These are phyloP conservation scores for Whalleya microplaca DNA, from an alignment of 2,329 filamentous ascomycete species.

Conservation along the genomic window DNA sequence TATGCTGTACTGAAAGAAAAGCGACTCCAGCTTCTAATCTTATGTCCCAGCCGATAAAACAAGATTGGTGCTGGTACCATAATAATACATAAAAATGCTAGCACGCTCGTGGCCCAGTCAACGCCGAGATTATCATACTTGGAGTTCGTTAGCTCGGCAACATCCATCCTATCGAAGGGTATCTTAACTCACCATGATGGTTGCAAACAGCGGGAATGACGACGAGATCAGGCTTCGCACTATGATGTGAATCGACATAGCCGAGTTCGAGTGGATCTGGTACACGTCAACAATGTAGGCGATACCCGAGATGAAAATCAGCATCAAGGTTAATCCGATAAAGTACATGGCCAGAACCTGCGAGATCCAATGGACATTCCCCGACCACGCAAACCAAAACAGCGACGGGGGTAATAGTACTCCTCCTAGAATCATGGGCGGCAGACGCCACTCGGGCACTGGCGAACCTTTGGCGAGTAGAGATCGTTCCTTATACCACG, in stretches of 20 bases:
- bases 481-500: slow-evolving; percentile 23
- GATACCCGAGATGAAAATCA: slow-evolving; percentile 28
- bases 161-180: not conserved
- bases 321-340: slow-evolving; percentile 21
- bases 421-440: slow-evolving; percentile 50
- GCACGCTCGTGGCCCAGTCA: slow-evolving; percentile 24
- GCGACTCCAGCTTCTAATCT: slow-evolving; percentile 18
- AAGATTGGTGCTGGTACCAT: slow-evolving; percentile 15
- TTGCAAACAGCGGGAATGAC: slow-evolving; percentile 27
- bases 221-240: slow-evolving; percentile 23
- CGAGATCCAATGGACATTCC: slow-evolving; percentile 23
- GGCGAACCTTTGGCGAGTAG: slow-evolving; percentile 36
- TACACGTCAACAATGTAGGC: slow-evolving; percentile 29
- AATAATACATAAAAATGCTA: slow-evolving; percentile 21
- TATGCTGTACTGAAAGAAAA: slow-evolving; percentile 6
- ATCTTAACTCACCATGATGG: slow-evolving; percentile 11
- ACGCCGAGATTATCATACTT: slow-evolving; percentile 21
- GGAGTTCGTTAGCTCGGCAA: not conserved
- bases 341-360: slow-evolving; percentile 25
- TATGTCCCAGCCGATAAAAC: slow-evolving; percentile 17
- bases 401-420: slow-evolving; percentile 48
- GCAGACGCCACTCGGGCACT: slow-evolving; percentile 50
- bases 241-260: slow-evolving; percentile 28
- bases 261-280: slow-evolving; percentile 23
- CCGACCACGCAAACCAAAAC: slow-evolving; percentile 58